Base-by-base conservation (phyloP, 345 rosid genomes). In the Gossypium australe region DNA sequence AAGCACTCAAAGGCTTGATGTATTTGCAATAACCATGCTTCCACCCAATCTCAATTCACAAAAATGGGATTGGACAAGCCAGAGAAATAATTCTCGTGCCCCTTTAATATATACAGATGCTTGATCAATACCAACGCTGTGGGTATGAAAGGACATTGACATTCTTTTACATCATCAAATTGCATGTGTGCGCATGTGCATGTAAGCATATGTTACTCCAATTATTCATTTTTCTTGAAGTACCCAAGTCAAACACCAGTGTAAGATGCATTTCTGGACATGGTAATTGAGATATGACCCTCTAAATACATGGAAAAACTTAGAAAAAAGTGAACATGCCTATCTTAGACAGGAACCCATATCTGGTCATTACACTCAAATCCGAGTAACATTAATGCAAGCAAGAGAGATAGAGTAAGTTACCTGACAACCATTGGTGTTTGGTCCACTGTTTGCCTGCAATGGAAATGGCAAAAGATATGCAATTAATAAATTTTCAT, bases 391-490 rank as follows among this genome's bases (percentile, higher is more conserved):
- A 48, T 48, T 10, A 12, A 12, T 48, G 9, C 2, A 51, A 34
- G 76, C 0, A 11, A 70, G 61, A 47, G 34, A 29, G 20, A 61
- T 45, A n/a, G 13, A 24, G 52, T n/a, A 25, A 47, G 57, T 45
- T 81, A 95, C 99, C 98, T 95, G 98, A 76, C 89, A 87, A 11
- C 99, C 98, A 76, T 93, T 95, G 70, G 97, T 81, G 79, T 82
- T 80, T 18, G 93, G 93, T 51, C 99, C 99, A 58, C 98, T 93
- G 64, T 95, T 91, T 52, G 98, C 98, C 99, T 93, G 92, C 76
- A 76, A 84, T 17, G 60, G 18, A 25, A 82, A 25, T 3, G 22
- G 47, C 13, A 71, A 71, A 69, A 43, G 27, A 25, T 24, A 67
- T 22, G 58, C 59, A 11, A 38, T 56, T 22, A 64, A 67, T 38